Evolutionary conservation across 2,329 filamentous ascomycete genomes (phyloP).

Genomic region (Cladosporium oxysporum): DNA sequence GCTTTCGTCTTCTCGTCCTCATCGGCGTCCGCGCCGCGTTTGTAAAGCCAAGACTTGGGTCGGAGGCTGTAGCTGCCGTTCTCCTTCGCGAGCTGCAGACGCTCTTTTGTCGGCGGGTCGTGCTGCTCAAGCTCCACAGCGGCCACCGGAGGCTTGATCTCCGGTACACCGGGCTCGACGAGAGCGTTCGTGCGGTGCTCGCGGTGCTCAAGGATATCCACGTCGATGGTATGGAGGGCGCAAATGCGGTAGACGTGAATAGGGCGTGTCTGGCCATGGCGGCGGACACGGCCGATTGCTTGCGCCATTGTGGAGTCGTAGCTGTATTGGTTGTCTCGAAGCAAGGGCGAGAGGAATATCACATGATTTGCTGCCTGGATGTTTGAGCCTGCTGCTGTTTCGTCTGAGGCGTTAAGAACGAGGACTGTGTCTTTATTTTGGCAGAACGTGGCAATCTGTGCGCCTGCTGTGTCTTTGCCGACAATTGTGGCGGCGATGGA

Average conservation of each 20-base stretch:
- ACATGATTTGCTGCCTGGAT: slow-evolving; percentile 65
- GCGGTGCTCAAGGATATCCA: slow-evolving; percentile 50
- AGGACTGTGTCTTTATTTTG: slow-evolving; percentile 50
- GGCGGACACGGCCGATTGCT: slow-evolving; percentile 61
- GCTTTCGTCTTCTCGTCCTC: slow-evolving; percentile 22
- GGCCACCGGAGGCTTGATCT: slow-evolving; percentile 21
- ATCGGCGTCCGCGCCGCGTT: slow-evolving; percentile 18
- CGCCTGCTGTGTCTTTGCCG: slow-evolving; percentile 30
- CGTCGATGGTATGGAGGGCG: slow-evolving; percentile 68
- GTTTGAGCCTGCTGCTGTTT: slow-evolving; percentile 62
- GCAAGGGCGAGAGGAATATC: slow-evolving; percentile 61
- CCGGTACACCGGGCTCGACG: slow-evolving; percentile 24
- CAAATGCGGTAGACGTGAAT: slow-evolving; percentile 72
- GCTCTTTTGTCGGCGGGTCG: slow-evolving; percentile 24
- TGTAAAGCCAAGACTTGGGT: slow-evolving; percentile 35
- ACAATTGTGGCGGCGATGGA: slow-evolving; percentile 43
- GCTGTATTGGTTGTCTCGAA: slow-evolving; percentile 51
- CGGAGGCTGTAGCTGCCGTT: slow-evolving; percentile 34
- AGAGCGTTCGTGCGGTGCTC: slow-evolving; percentile 37
- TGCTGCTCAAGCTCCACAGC: slow-evolving; percentile 21
- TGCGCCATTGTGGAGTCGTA: slow-evolving; percentile 63
- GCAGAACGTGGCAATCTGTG: slow-evolving; percentile 28
- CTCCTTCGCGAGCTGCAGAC: slow-evolving; percentile 35
- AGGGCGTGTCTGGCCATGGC: slow-evolving; percentile 58
- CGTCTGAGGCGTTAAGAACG: slow-evolving; percentile 58